Evolutionary conservation across 208 protist species (phyloP).

Genomic region (Tritrichomonas musculus): DNA sequence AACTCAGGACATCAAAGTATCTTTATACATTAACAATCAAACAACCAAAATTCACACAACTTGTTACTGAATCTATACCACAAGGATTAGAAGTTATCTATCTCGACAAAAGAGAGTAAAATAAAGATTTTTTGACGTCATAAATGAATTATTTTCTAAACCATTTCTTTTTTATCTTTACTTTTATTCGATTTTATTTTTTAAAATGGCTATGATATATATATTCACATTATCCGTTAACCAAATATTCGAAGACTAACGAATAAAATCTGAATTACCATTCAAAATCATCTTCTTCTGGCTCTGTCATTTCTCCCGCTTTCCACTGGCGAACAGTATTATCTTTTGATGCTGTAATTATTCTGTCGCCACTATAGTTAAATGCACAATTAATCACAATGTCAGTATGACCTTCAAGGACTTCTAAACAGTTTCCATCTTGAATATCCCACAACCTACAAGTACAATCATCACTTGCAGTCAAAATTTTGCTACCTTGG

Average conservation of each 20-base stretch:
- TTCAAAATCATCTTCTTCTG: not conserved
- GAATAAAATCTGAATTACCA: not conserved
- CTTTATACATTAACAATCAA: not conserved
- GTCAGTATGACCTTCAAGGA: not conserved
- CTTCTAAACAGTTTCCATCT: not conserved
- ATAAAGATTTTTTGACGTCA: too few species aligned
- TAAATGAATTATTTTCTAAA: too few species aligned
- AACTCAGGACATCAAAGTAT: slow-evolving; percentile 18
- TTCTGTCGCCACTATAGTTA: not conserved
- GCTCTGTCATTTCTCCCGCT: not conserved
- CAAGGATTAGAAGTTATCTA: not conserved
- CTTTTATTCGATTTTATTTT: too few species aligned
- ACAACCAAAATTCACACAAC: not conserved
- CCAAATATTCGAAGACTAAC: too few species aligned
- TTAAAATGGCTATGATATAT: too few species aligned
- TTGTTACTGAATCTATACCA: not conserved
- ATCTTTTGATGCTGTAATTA: not conserved
- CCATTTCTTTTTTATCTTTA: too few species aligned
- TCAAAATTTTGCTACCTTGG: not conserved
- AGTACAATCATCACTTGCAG: not conserved
- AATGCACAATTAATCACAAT: not conserved
- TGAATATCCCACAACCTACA: not conserved
- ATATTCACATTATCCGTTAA: too few species aligned
- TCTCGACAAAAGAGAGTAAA: not conserved
- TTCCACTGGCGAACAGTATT: not conserved